A percentile compares a stretch with the other conserved stretches of the same genome.
Evolutionary conservation across 257 asterid genomes (phyloP).

Genomic region (Coffea canephora): DNA sequence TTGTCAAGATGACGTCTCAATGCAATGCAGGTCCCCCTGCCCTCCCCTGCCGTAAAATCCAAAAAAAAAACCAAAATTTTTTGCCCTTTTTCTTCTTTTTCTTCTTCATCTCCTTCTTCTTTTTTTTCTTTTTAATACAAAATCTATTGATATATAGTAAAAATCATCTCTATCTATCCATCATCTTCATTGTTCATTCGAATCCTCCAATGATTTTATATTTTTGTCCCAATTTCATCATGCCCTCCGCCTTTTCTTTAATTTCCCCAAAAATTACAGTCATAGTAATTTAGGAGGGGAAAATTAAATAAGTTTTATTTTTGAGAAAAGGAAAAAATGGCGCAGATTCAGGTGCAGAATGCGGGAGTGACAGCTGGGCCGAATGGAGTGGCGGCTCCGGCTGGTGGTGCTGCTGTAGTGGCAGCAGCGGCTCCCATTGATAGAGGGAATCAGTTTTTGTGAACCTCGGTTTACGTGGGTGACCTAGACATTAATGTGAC

Average conservation of each 20-base stretch:
- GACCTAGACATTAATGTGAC: too few species aligned
- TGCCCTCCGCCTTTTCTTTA: conserved; percentile 7
- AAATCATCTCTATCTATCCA: background rate
- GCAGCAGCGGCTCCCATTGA: conserved; percentile 21
- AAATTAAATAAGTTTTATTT: conserved; percentile 4
- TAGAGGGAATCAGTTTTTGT: conserved; percentile 28
- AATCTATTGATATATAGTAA: background rate
- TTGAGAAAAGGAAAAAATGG: conserved; percentile 35
- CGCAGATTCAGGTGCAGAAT: conserved; percentile 69
- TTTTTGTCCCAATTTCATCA: conserved; percentile 24
- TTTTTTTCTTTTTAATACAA: too few species aligned
- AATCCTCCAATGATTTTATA: conserved; percentile 16
- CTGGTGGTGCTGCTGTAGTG: conserved; percentile 28
- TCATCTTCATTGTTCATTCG: conserved; percentile 7
- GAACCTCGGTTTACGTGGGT: too few species aligned
- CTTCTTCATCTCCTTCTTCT: too few species aligned
- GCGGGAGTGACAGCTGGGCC: conserved; percentile 43
- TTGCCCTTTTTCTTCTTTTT: too few species aligned
- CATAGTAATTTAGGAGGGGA: background rate
- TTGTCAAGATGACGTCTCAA: too few species aligned
- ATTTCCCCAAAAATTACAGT: background rate
- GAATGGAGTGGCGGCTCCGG: conserved; percentile 45
- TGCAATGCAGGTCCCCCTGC: too few species aligned
- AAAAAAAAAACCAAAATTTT: too few species aligned
- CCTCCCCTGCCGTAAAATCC: too few species aligned